Conservation (phyloP, 2,329 filamentous ascomycete species). For the Ustilaginoidea virens region DNA sequence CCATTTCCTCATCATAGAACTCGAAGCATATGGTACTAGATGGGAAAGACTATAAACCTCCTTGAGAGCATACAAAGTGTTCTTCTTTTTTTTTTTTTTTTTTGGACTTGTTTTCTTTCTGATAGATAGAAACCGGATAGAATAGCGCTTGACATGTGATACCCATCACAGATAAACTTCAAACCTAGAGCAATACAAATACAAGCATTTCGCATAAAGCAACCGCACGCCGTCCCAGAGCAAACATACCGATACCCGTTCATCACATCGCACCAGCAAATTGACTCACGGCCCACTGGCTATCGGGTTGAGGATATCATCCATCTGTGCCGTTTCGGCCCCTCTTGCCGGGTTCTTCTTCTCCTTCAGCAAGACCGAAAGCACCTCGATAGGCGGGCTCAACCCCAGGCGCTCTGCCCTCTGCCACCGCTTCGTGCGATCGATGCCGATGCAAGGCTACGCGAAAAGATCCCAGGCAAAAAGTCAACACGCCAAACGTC, state of each 20-base stretch:
- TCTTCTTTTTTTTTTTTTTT: too few species aligned
- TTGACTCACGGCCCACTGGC: constrained; percentile 20
- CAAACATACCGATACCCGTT: background rate
- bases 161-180: too few species aligned
- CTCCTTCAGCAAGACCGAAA: constrained; percentile 68
- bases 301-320: constrained; percentile 43
- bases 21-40: constrained; percentile 83
- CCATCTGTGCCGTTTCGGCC: constrained; percentile 57
- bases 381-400: constrained; percentile 77
- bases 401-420: constrained; percentile 70
- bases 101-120: too few species aligned
- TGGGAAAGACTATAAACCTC: constrained; percentile 1
- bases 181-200: background rate
- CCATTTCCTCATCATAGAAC: constrained; percentile 68
- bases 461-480: too few species aligned
- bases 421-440: constrained; percentile 72
- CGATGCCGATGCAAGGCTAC: constrained; percentile 81
- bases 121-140: background rate
- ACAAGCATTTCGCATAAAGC: background rate
- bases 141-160: background rate
- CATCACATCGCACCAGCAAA: constrained; percentile 7
- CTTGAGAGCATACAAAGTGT: background rate
- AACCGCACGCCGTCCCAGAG: constrained; percentile 2
- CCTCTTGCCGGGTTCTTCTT: constrained; percentile 37
- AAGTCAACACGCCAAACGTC: too few species aligned